Base-by-base conservation (phyloP, 2,329 filamentous ascomycete species). In the Fusarium guadeloupense region DNA sequence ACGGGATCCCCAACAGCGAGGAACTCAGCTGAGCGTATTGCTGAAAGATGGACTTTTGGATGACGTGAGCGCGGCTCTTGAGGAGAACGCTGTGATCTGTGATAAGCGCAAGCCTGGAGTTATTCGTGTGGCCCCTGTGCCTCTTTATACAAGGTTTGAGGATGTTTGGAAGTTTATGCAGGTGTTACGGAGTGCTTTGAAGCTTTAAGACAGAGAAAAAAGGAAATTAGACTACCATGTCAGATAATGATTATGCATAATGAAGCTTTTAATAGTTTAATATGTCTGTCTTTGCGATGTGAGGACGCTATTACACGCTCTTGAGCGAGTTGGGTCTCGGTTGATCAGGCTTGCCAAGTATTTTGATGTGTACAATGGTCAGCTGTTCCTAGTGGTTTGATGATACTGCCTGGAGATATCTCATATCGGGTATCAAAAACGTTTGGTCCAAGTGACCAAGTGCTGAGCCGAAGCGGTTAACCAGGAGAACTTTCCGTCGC, bases 51-150 rank as follows among this genome's bases (percentile, higher is more conserved):
- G 89, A 0, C 70, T 95, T 45, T 76, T 96, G 50, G 91, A 94
- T n/a, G 72, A 72, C 7, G 85, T 96, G 3, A 82, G 86, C 55
- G 77, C 80, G 37, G 81, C 81, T 23, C 74, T 97, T 23, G 85
- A 91, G 66, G 81, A 85, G 12, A 83, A 85, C 2, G 90, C 89
- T 1, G 87, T 95, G 3, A 84, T 96, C 1, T 87, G 91, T 31
- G 93, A 97, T 72, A 90, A 95, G 81, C 81, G 93, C 55, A 91
- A 91, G 74, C 93, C 93, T 2, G 88, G 93, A 71, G 93, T 97
- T 14, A 88, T 97, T 44, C 81, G 93, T 2, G 87, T 96, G 2
- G 92, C 93, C 3, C 93, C 93, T 2, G 89, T 90, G 35, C 92
- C 93, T 9, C 74, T 97, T 64, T 97, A 96, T 76, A 94, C 94